A percentile compares a stretch with the other conserved stretches of the same genome.
phyloP scores from a whole-genome alignment of 495 filamentous ascomycete species.

The Hypoxylon crocopeplum region DNA sequence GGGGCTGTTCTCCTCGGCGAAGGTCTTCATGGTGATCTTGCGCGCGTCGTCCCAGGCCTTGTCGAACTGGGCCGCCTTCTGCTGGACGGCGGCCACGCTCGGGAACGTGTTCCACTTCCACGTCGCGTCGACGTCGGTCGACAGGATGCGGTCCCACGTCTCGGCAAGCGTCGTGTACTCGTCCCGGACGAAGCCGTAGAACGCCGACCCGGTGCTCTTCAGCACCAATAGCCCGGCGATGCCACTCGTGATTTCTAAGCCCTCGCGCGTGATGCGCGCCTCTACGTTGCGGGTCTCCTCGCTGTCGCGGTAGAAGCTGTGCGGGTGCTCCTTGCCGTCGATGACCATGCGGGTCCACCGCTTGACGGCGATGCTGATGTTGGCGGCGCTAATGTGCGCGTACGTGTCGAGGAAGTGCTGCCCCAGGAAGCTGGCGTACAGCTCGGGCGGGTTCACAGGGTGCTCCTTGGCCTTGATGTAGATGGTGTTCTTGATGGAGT shows the following conservation, averaged over 20 bases:
- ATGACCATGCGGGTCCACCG: constrained; percentile 90
- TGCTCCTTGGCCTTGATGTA: constrained; percentile 93
- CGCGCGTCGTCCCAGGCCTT: constrained; percentile 76
- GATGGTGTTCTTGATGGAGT: constrained; percentile 97
- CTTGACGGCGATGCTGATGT: constrained; percentile 82
- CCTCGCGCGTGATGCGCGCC: constrained; percentile 60
- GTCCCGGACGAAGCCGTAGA: constrained; percentile 91
- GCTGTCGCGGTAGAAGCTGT: constrained; percentile 92
- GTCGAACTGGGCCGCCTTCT: constrained; percentile 72
- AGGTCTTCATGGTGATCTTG: constrained; percentile 84
- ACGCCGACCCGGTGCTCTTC: constrained; percentile 96
- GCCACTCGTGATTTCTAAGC: constrained; percentile 74
- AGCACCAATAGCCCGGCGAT: constrained; percentile 83
- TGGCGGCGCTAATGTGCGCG: constrained; percentile 80
- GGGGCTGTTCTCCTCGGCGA: constrained; percentile 89
- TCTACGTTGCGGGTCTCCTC: constrained; percentile 83
- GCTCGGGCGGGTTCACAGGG: constrained; percentile 91
- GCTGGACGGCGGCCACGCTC: constrained; percentile 70
- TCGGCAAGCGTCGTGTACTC: constrained; percentile 91
- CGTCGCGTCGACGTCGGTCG: constrained; percentile 83
- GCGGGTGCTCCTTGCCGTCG: constrained; percentile 91
- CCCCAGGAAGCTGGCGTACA: constrained; percentile 83
- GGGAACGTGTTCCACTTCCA: constrained; percentile 85
- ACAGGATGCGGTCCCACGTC: constrained; percentile 92
- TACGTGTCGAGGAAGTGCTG: constrained; percentile 90